Base-by-base conservation (phyloP, 2,329 filamentous ascomycete genomes). In the Curvularia spicifera region DNA sequence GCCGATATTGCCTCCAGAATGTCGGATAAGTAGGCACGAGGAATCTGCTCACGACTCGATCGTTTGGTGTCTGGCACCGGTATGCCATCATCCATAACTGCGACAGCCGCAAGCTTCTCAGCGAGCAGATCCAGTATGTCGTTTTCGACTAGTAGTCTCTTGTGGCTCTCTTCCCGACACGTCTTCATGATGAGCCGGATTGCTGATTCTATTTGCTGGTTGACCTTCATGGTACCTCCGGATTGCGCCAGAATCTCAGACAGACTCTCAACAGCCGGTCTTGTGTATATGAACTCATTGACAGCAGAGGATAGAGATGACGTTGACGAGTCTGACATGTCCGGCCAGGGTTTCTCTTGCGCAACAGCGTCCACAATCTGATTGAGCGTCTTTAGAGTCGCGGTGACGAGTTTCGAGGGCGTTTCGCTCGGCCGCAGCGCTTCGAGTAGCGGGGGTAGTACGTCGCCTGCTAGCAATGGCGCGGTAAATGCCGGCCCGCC, bases 61-160 rank as follows among this genome's bases (percentile, higher is more conserved):
- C 54, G 61, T 52, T 59, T 67, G 9, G 62, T 31, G 2, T 71
- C 67, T n/a, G 58, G 45, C 54, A 59, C 48, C 44, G 61, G 53
- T 39, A 67, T 35, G 50, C 62, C 15, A 35, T 71, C 71, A 47
- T 75, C 74, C 8, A 57, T 59, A 4, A 66, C 59, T 35, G 74
- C 74, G 46, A 75, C 68, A 31, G 68, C 64, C 24, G 76, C 91
- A 57, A 98, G 78, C 65, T 88, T 88, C 5, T 87, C 84, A 26
- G 91, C 89, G 28, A 98, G 82, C 12, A 89, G 85, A 76, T 97
- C 91, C 33, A 98, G 80, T 26, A 96, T 83, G 5, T 91, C 91
- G 10, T 82, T 83, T 37, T 88, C 88, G 10, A 91, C 85, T 53
- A 98, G 79, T n/a, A 84, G 79, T 60, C 86, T 84, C 75, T 91